Conservation (phyloP, 1,284 basidiomycete genomes). For the Farysia itapuensis region DNA sequence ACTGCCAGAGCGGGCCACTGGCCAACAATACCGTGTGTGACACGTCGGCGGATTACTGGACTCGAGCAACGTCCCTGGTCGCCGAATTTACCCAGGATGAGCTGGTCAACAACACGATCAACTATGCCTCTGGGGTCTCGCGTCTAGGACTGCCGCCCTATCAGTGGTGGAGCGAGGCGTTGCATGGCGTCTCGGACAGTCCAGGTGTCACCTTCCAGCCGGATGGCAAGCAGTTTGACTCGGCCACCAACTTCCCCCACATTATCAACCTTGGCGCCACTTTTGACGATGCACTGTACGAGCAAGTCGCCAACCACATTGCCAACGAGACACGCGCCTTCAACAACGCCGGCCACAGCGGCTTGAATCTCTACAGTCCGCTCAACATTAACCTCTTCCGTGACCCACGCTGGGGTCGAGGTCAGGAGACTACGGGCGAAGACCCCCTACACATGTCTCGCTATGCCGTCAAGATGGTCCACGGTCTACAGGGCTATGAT, state of each 20-base stretch:
- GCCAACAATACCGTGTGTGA: constrained; percentile 11
- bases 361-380: constrained; percentile 12
- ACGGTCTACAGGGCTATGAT: constrained; percentile 4
- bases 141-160: constrained; percentile 14
- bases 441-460: constrained; percentile 11
- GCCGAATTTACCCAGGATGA: constrained; percentile 7
- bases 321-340: constrained; percentile 15
- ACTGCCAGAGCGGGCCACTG: constrained; percentile 5
- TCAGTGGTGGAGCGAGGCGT: constrained; percentile 22
- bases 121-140: constrained; percentile 7
- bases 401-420: constrained; percentile 17
- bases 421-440: constrained; percentile 17
- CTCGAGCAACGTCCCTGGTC: constrained; percentile 11
- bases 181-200: constrained; percentile 9
- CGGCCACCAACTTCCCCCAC: constrained; percentile 15
- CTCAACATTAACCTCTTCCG: constrained; percentile 22
- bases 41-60: constrained; percentile 7
- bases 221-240: constrained; percentile 4
- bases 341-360: constrained; percentile 12
- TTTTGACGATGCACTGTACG: constrained; percentile 15
- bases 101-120: constrained; percentile 25
- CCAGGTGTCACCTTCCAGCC: constrained; percentile 14
- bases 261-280: constrained; percentile 22
- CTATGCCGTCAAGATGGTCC: constrained; percentile 7
- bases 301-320: constrained; percentile 4